Percentiles rank a stretch among this genome's conserved stretches.
Conservation (phyloP, 768 basidiomycete genomes). For the Lactarius hengduanensis region DNA sequence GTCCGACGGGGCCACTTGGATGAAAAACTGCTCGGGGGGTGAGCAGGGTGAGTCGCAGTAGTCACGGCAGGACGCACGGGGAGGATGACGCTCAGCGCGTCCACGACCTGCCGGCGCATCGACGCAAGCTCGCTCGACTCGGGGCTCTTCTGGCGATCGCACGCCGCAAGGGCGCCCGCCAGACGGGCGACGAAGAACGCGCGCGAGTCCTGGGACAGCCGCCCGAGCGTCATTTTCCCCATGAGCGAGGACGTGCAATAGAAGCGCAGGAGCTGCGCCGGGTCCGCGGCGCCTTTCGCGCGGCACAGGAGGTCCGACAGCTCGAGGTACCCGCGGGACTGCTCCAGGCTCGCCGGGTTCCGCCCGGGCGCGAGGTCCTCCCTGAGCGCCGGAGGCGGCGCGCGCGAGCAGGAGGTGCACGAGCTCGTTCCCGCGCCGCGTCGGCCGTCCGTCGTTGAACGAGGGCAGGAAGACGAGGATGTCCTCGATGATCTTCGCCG, state of each 20-base stretch:
- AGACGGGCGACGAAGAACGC: slow-evolving; percentile 47
- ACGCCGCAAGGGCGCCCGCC: slow-evolving; percentile 44
- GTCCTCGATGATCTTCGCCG: slow-evolving; percentile 50
- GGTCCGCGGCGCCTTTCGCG: slow-evolving; percentile 42
- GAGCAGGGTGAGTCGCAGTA: too few species aligned
- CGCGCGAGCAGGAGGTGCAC: slow-evolving; percentile 42
- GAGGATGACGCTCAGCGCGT: slow-evolving; percentile 48
- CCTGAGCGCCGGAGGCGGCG: slow-evolving; percentile 37
- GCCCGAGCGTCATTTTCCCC: slow-evolving; percentile 48
- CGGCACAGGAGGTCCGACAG: slow-evolving; percentile 46
- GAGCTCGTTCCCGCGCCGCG: slow-evolving; percentile 41
- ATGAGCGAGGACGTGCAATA: slow-evolving; percentile 44
- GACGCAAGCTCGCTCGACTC: slow-evolving; percentile 36
- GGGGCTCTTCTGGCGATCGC: slow-evolving; percentile 35
- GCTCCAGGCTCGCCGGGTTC: slow-evolving; percentile 38
- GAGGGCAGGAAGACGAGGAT: slow-evolving; percentile 52
- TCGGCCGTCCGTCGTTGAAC: slow-evolving; percentile 37
- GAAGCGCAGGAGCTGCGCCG: slow-evolving; percentile 51
- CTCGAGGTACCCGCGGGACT: slow-evolving; percentile 46
- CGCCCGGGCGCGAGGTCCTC: slow-evolving; percentile 32
- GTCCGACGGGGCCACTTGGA: slow-evolving; percentile 34
- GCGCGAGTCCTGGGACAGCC: slow-evolving; percentile 45
- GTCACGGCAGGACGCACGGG: slow-evolving; percentile 40
- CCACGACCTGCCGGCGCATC: slow-evolving; percentile 48
- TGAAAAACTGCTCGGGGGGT: slow-evolving; percentile 33